These are phyloP conservation scores for Lactifluus piperatus DNA, from an alignment of 768 basidiomycete species.

Conservation along the genomic window DNA sequence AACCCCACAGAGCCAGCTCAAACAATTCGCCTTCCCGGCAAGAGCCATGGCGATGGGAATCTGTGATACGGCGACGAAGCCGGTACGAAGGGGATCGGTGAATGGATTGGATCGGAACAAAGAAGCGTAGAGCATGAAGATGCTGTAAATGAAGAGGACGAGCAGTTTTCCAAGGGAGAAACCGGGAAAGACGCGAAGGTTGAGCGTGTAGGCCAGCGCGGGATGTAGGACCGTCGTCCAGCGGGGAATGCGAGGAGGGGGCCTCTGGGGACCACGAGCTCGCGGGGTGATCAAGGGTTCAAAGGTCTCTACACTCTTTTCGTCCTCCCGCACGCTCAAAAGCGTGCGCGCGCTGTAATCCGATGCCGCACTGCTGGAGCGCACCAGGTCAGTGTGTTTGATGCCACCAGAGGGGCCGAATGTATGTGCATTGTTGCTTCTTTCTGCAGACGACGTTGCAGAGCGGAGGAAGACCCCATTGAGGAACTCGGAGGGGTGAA, in stretches of 20 bases:
- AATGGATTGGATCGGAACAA: slow-evolving; percentile 31
- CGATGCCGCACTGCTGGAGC: background rate
- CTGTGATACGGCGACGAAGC: slow-evolving; percentile 35
- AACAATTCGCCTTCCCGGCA: slow-evolving; percentile 41
- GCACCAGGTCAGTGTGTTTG: background rate
- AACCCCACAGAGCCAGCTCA: slow-evolving; percentile 34
- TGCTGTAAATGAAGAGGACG: slow-evolving; percentile 31
- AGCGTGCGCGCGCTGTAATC: slow-evolving; percentile 1
- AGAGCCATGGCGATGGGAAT: slow-evolving; percentile 37
- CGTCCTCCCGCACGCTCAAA: background rate
- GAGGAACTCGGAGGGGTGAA: slow-evolving; percentile 15
- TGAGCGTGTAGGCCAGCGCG: slow-evolving; percentile 26
- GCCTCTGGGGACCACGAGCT: background rate
- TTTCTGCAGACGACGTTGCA: background rate
- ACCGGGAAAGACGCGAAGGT: slow-evolving; percentile 29
- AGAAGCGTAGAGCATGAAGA: slow-evolving; percentile 30
- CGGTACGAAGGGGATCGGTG: slow-evolving; percentile 27
- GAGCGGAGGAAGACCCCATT: slow-evolving; percentile 14
- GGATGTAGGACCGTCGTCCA: slow-evolving; percentile 31
- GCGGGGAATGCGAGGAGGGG: slow-evolving; percentile 31
- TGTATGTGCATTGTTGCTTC: slow-evolving; percentile 14
- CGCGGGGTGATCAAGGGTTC: background rate
- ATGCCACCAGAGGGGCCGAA: slow-evolving; percentile 3
- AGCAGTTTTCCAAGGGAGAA: slow-evolving; percentile 33
- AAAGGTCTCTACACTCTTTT: background rate